phyloP scores from a whole-genome alignment of 352 stramenopile species.

The Globisporangium iwayamae region DNA sequence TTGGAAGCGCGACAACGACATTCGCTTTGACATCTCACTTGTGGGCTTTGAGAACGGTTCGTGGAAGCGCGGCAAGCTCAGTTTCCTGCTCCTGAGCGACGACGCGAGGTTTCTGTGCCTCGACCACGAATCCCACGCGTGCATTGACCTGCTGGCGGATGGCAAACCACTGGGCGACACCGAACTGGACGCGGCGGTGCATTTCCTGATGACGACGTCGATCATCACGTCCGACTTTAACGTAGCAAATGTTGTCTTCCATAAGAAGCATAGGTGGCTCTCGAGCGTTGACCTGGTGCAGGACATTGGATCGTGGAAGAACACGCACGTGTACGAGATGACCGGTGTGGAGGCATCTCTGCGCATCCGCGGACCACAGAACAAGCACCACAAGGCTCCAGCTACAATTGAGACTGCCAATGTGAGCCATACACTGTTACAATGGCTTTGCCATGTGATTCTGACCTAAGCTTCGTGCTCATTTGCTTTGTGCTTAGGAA shows the following conservation, averaged over 20 bases:
- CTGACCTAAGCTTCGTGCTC: background rate
- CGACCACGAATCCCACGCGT: conserved; percentile 45
- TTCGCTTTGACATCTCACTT: conserved; percentile 65
- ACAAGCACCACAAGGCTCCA: conserved; percentile 30
- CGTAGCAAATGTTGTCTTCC: conserved; percentile 31
- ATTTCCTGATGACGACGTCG: conserved; percentile 57
- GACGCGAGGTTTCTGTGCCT: conserved; percentile 46
- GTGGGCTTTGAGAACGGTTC: conserved; percentile 57
- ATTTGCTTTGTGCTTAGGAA: conserved; percentile 7
- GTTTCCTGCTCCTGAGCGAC: conserved; percentile 52
- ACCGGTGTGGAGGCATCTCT: conserved; percentile 37
- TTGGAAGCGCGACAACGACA: conserved; percentile 58
- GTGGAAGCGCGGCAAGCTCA: conserved; percentile 64
- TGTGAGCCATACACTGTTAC: background rate
- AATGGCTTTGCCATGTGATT: background rate
- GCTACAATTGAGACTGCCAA: background rate
- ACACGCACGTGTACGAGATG: conserved; percentile 50
- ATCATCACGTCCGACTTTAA: conserved; percentile 56
- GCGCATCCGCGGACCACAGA: conserved; percentile 43
- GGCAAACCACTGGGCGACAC: conserved; percentile 22
- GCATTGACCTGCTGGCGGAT: conserved; percentile 39
- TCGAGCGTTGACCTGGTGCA: conserved; percentile 32
- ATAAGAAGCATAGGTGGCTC: conserved; percentile 51
- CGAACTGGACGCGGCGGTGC: conserved; percentile 52
- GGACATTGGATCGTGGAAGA: conserved; percentile 52